Evolutionary conservation across 2,329 filamentous ascomycete genomes (phyloP), one percentile per base, ranked within the genome.

Genomic region (Emydomyces testavorans): DNA sequence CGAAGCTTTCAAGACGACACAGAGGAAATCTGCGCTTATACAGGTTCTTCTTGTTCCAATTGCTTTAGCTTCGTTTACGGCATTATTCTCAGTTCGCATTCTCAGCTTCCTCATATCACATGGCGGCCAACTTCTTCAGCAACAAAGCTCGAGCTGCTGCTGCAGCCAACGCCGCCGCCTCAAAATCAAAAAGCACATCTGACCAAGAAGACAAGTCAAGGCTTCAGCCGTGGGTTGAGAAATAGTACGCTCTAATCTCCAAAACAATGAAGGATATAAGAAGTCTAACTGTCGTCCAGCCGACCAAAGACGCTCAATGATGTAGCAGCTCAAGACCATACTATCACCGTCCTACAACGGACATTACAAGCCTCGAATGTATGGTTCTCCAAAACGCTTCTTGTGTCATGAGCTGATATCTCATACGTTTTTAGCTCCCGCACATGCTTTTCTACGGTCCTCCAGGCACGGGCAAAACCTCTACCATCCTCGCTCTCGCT

Each of bases 401-500:
- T 3, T 31, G 2, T n/a, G n/a, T 13, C 23, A 42, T 21, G 41
- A 18, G 34, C 45, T 23, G 5, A 51, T 44, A 37, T 42, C 52
- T 60, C 51, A 59, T 53, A 37, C 6, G 29, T 23, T 11, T 28
- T 23, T 54, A 85, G 79, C 83, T 98, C 32, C 92, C 92, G 2
- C 93, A 99, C 68, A 95, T 98, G 87, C 85, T 99, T 60, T 96
- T 96, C 75, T 98, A 98, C 64, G 92, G 92, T 3, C 92, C 93
- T 0, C 93, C 92, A 0, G 92, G 92, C 35, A 98, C 92, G 0
- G 92, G 92, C 57, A 99, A 99, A 72, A 99, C 92, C 1, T 94
- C 87, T 1, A 98, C 93, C 0, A 88, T 99, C 58, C 84, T 99
- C 54, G 93, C 93, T 2, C 82, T 98, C 24, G 89, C 92, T 48